These are phyloP conservation scores for Starmerella apis DNA, from an alignment of 805 yeast genomes.

Conservation along the genomic window DNA sequence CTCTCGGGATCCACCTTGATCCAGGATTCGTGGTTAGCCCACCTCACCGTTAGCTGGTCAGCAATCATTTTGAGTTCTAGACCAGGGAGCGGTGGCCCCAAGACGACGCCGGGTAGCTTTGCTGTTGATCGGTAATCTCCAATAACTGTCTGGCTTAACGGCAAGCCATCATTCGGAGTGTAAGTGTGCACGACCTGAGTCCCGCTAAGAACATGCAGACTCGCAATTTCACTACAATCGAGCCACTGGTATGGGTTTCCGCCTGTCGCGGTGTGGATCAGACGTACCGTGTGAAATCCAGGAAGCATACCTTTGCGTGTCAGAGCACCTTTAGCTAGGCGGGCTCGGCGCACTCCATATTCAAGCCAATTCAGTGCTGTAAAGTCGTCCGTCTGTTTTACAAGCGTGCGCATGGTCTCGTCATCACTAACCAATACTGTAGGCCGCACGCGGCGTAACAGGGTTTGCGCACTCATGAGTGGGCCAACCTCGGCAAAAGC, in stretches of 20 bases:
- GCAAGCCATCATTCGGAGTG: constrained; percentile 28
- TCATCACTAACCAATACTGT: constrained; percentile 30
- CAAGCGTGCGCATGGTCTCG: constrained; percentile 26
- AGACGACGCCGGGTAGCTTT: constrained; percentile 12
- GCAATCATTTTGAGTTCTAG: constrained; percentile 17
- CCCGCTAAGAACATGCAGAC: constrained; percentile 31
- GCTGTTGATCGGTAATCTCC: constrained; percentile 27
- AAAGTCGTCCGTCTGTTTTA: constrained; percentile 24
- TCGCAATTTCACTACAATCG: constrained; percentile 17
- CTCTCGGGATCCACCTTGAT: background rate
- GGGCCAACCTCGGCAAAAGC: constrained; percentile 22
- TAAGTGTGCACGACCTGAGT: constrained; percentile 30
- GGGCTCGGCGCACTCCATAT: constrained; percentile 16
- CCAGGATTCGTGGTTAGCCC: constrained; percentile 16
- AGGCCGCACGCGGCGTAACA: constrained; percentile 25
- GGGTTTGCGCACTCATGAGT: constrained; percentile 21
- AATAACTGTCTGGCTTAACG: constrained; percentile 31
- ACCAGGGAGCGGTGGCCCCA: constrained; percentile 25
- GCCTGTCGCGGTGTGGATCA: constrained; percentile 27
- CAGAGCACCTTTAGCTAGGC: constrained; percentile 28
- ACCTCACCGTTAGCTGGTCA: constrained; percentile 4
- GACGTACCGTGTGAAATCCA: constrained; percentile 26
- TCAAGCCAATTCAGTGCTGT: constrained; percentile 16
- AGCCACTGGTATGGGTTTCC: constrained; percentile 23
- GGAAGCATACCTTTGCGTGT: constrained; percentile 24